Conservation (phyloP, 2,329 filamentous ascomycete genomes). For the Aspergillus pseudoterreus region DNA sequence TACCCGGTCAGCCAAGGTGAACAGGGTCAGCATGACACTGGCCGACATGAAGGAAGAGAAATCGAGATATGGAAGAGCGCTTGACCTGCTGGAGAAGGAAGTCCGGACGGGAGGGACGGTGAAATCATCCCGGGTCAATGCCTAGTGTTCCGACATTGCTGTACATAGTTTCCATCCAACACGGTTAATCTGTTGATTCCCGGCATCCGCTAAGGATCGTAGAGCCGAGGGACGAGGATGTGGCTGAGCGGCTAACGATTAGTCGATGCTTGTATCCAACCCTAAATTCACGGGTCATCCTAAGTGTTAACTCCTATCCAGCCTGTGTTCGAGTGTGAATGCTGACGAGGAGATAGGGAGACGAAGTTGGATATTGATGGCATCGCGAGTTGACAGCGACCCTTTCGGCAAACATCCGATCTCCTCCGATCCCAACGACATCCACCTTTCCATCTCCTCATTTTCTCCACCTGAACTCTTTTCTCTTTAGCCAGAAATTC, state of each 20-base stretch:
- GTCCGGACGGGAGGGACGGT: conserved; percentile 23
- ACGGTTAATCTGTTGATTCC: not conserved
- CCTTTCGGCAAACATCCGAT: not conserved
- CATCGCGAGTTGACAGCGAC: not conserved
- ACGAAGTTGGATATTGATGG: too few species aligned
- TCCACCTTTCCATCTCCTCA: not conserved
- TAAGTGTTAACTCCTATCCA: not conserved
- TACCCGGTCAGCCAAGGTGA: conserved; percentile 24
- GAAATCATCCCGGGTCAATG: conserved; percentile 1
- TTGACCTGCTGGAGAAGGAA: conserved; percentile 37
- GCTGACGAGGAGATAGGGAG: not conserved
- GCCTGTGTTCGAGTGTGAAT: not conserved
- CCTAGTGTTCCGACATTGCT: not conserved
- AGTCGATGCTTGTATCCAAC: not conserved
- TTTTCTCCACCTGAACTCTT: not conserved
- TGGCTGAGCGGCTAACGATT: not conserved
- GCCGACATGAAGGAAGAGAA: conserved; percentile 26
- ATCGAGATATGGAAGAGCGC: conserved; percentile 29
- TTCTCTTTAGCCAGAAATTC: not conserved
- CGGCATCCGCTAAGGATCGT: not conserved
- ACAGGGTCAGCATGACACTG: conserved; percentile 29
- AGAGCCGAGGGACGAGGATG: not conserved
- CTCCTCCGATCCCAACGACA: not conserved
- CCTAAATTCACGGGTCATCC: not conserved
- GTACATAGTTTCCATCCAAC: not conserved